A percentile compares a stretch with the other conserved stretches of the same genome.
Evolutionary conservation across 2,329 filamentous ascomycete genomes (phyloP).

Genomic region (Madurella mycetomatis): DNA sequence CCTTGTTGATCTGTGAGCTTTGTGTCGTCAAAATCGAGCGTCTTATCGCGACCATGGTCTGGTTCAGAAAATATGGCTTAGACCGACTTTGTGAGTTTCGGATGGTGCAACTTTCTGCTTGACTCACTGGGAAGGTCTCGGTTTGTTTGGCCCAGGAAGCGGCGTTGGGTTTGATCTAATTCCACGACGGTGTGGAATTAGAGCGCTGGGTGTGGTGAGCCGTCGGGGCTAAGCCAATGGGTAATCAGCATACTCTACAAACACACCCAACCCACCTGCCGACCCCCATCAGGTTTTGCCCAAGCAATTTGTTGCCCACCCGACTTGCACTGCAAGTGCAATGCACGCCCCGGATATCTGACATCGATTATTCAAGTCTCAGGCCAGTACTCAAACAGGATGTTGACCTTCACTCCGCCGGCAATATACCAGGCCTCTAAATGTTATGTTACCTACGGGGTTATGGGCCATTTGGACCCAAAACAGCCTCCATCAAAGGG

Average conservation of each 20-base stretch:
- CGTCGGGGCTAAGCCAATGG: constrained; percentile 1
- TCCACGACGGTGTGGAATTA: constrained; percentile 10
- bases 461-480: constrained; percentile 65
- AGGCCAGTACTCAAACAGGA: constrained; percentile 25
- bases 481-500: constrained; percentile 66
- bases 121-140: constrained; percentile 4
- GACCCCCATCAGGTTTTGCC: background rate
- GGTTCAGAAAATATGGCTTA: background rate
- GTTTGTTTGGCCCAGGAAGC: constrained; percentile 2
- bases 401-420: constrained; percentile 43
- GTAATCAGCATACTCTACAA: background rate
- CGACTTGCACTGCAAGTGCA: background rate
- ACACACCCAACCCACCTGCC: background rate
- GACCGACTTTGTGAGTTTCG: background rate
- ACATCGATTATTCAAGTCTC: background rate
- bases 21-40: background rate
- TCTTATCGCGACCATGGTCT: background rate
- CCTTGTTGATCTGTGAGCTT: background rate
- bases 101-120: background rate
- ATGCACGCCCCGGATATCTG: background rate
- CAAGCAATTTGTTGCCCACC: constrained; percentile 2
- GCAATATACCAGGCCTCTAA: constrained; percentile 56
- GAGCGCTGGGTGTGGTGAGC: background rate
- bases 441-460: constrained; percentile 69
- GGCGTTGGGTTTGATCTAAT: constrained; percentile 7